Evolutionary conservation across 805 yeast genomes (phyloP), one percentile per base, ranked within the genome.

Genomic region (Sporopachydermia lactativora): DNA sequence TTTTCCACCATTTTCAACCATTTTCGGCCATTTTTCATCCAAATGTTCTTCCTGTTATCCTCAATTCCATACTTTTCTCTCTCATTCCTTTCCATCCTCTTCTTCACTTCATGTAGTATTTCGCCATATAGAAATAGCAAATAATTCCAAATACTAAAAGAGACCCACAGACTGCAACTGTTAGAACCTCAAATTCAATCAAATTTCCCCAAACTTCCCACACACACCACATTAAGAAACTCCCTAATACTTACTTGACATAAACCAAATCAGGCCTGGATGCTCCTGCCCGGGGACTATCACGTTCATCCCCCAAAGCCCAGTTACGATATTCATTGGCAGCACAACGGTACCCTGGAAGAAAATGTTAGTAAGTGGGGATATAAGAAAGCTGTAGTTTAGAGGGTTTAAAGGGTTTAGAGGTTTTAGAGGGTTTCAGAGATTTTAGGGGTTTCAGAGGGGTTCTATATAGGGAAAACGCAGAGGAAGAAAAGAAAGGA

Each of bases 231-330:
- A n/a, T n/a, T n/a, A n/a, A n/a, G n/a, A n/a, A n/a, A n/a, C n/a
- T n/a, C n/a, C n/a, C n/a, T n/a, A n/a, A n/a, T n/a, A 24, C 31
- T 24, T 24, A 24, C 31, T 24, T 8, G 31, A 24, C 53, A 70
- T 73, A 54, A 82, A 81, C 92, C 92, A 81, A 2, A 56, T 49
- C 46, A 81, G 57, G 4, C 75, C 69, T n/a, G 68, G 71, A 4
- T 61, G 59, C 18, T 67, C 71, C 56, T 89, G 97, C 0, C 98
- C 98, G 0, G 98, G 98, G 28, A 92, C 98, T 6, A 84, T 52
- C 48, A 92, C 94, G 62, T 92, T 92, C 98, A 92, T 92, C 42
- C 98, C 98, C 97, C 97, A 92, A 38, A 92, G 62, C 15, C 98
- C 98, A 0, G 98, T 92, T 16, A 92, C 80, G 42, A 92, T 84